Percentiles rank a stretch among this genome's conserved stretches.
Conservation (phyloP, 805 yeast genomes). For the Ogataea degrootiae region DNA sequence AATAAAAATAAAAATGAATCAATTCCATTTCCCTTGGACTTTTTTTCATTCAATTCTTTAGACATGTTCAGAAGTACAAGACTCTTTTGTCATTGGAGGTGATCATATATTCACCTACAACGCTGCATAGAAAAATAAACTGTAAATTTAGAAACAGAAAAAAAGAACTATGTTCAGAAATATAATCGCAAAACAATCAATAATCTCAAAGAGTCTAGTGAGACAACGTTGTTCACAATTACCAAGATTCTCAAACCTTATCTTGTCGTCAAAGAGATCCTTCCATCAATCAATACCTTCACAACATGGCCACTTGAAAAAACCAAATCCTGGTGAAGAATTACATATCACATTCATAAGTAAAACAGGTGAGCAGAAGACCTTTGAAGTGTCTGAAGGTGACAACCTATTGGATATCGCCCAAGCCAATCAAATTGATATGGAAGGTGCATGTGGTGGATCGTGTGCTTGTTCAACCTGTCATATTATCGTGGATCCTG, state of each 20-base stretch:
- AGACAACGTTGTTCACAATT: neutral
- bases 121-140: too few species aligned
- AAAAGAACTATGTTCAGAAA: neutral
- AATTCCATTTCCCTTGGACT: too few species aligned
- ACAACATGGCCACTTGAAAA: conserved; percentile 80
- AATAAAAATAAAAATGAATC: too few species aligned
- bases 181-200: neutral
- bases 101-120: too few species aligned
- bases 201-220: neutral
- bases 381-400: conserved; percentile 86
- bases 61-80: too few species aligned
- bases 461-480: conserved; percentile 99
- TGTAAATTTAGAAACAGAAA: too few species aligned
- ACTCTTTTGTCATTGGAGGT: too few species aligned
- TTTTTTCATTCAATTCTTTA: too few species aligned
- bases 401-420: conserved; percentile 91
- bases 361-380: conserved; percentile 81
- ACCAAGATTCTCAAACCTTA: too few species aligned
- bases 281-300: conserved; percentile 16
- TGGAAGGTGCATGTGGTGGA: conserved; percentile 99
- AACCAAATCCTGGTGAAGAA: conserved; percentile 93
- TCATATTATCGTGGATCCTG: conserved; percentile 95
- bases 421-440: conserved; percentile 86
- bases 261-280: conserved; percentile 1
- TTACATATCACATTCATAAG: conserved; percentile 81